These are phyloP conservation scores for Scytalidium lignicola DNA, from an alignment of 2,329 filamentous ascomycete species.

Conservation along the genomic window DNA sequence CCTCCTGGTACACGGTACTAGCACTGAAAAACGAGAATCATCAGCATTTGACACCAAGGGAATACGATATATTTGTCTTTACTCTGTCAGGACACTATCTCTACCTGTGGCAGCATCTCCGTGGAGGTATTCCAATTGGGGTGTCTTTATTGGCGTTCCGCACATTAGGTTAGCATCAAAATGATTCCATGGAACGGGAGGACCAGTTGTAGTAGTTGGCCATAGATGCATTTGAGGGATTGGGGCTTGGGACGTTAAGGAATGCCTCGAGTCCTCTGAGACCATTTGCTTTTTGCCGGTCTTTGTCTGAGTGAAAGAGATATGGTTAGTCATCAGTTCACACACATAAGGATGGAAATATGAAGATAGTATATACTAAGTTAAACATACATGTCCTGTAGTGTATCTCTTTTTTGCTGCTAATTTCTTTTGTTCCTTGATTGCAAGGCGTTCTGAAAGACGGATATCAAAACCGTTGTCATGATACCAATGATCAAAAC, in stretches of 20 bases:
- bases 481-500: slow-evolving; percentile 76
- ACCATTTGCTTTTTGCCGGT: slow-evolving; percentile 17
- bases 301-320: not conserved
- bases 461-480: slow-evolving; percentile 65
- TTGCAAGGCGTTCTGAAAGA: slow-evolving; percentile 70
- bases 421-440: slow-evolving; percentile 66
- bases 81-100: not conserved
- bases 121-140: not conserved
- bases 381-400: not conserved
- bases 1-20: not conserved
- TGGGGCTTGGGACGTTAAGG: slow-evolving; percentile 22
- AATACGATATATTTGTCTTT: not conserved
- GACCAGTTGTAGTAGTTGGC: slow-evolving; percentile 7
- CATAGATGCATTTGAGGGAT: slow-evolving; percentile 27
- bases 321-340: too few relatives aligned
- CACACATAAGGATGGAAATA: too few relatives aligned
- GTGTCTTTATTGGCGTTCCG: slow-evolving; percentile 17
- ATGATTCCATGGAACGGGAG: slow-evolving; percentile 6
- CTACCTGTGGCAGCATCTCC: not conserved
- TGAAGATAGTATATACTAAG: too few relatives aligned
- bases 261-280: slow-evolving; percentile 8
- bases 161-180: slow-evolving; percentile 17
- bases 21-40: not conserved
- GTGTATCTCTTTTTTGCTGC: slow-evolving; percentile 11
- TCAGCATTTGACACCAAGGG: not conserved